These are phyloP conservation scores for Sarocladium brachiariae DNA, from an alignment of 2,329 filamentous ascomycete genomes.

Conservation along the genomic window DNA sequence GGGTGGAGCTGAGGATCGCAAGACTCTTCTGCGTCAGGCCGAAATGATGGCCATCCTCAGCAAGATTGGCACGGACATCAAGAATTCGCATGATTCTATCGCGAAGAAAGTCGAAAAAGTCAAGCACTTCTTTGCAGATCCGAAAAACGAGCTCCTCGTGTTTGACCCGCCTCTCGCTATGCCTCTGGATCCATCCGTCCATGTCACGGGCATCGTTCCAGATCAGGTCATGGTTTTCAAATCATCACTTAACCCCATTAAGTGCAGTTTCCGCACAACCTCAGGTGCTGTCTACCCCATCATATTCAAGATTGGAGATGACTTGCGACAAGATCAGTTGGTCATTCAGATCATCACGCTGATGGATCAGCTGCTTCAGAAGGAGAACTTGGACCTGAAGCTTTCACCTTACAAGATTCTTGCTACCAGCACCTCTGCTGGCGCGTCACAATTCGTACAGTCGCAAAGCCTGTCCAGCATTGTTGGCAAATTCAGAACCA, in stretches of 20 bases:
- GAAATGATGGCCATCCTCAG: constrained; percentile 83
- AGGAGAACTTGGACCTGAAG: constrained; percentile 93
- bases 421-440: constrained; percentile 81
- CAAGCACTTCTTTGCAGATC: constrained; percentile 77
- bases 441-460: constrained; percentile 88
- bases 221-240: constrained; percentile 92
- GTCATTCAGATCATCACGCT: constrained; percentile 96
- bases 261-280: constrained; percentile 80
- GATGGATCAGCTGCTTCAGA: constrained; percentile 92
- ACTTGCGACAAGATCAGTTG: constrained; percentile 91
- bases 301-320: constrained; percentile 95
- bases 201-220: constrained; percentile 71
- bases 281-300: constrained; percentile 77
- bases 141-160: constrained; percentile 77
- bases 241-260: constrained; percentile 85
- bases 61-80: constrained; percentile 83
- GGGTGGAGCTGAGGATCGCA: constrained; percentile 66
- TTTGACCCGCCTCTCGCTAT: constrained; percentile 85
- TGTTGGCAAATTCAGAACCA: constrained; percentile 70
- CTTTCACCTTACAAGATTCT: constrained; percentile 94
- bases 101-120: constrained; percentile 75
- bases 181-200: constrained; percentile 77
- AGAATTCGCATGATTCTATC: constrained; percentile 70
- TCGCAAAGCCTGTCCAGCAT: constrained; percentile 80
- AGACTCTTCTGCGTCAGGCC: constrained; percentile 74